Evolutionary conservation across 164 flowering plant species (phyloP).

Genomic region (Echeveria elegans): DNA sequence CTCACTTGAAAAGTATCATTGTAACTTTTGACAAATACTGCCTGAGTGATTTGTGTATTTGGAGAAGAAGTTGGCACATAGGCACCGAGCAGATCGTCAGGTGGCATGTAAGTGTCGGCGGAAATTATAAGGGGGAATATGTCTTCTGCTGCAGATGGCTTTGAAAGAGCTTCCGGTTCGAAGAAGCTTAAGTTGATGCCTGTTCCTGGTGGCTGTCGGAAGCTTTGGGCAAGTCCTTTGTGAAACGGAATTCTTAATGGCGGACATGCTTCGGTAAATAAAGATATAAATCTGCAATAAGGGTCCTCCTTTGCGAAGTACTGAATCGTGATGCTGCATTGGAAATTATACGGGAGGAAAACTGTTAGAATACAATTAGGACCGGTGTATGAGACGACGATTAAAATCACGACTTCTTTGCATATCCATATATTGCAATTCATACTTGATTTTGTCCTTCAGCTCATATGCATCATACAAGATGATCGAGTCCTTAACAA

Average conservation of each 20-base stretch:
- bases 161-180: slow-evolving; percentile 61
- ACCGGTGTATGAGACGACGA: neutral
- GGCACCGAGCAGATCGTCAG: slow-evolving; percentile 22
- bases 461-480: neutral
- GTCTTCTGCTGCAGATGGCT: slow-evolving; percentile 56
- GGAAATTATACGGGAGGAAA: neutral
- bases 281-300: slow-evolving; percentile 45
- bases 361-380: too few species aligned
- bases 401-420: neutral
- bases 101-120: slow-evolving; percentile 39
- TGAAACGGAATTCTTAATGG: slow-evolving; percentile 52
- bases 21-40: slow-evolving; percentile 51
- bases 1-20: slow-evolving; percentile 42
- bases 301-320: slow-evolving; percentile 83
- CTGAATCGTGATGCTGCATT: slow-evolving; percentile 56
- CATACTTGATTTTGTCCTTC: neutral
- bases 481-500: neutral
- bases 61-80: slow-evolving; percentile 17
- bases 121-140: slow-evolving; percentile 75
- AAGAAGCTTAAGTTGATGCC: slow-evolving; percentile 77
- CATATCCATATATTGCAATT: neutral
- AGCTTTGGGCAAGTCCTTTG: slow-evolving; percentile 64
- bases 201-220: slow-evolving; percentile 68
- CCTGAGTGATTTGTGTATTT: slow-evolving; percentile 73
- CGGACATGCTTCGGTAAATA: slow-evolving; percentile 45